Conservation (phyloP, 2,329 filamentous ascomycete species). For the Exophiala lecanii-corni region DNA sequence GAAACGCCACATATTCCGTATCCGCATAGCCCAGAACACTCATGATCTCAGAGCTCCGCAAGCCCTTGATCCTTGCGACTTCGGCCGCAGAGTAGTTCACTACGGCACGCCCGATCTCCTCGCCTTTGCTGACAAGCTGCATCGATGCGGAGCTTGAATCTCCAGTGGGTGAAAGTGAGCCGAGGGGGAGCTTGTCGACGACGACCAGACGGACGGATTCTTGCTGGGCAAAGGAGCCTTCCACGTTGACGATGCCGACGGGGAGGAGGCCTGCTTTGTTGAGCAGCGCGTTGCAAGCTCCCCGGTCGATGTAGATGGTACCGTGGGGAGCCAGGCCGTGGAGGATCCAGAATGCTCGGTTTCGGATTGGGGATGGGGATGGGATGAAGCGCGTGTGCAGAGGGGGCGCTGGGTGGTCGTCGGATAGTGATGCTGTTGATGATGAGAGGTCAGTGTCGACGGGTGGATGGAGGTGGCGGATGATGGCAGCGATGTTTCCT, state of each 20-base stretch:
- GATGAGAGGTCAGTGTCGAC: slow-evolving; percentile 15
- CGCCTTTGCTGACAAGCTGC: slow-evolving; percentile 36
- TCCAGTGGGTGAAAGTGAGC: slow-evolving; percentile 31
- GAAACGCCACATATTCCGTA: slow-evolving; percentile 85
- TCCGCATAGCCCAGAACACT: slow-evolving; percentile 83
- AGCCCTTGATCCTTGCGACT: slow-evolving; percentile 77
- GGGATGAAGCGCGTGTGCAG: slow-evolving; percentile 92
- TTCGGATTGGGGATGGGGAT: slow-evolving; percentile 75
- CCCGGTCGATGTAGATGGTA: slow-evolving; percentile 87
- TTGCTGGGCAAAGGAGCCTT: slow-evolving; percentile 83
- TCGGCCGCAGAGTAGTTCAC: slow-evolving; percentile 90
- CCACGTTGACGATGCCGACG: slow-evolving; percentile 83
- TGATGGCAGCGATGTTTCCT: slow-evolving; percentile 83
- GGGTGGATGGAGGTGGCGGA: slow-evolving; percentile 68
- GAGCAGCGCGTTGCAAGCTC: slow-evolving; percentile 72
- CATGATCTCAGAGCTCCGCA: slow-evolving; percentile 76
- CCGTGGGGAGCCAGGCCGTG: slow-evolving; percentile 88
- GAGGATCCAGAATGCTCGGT: slow-evolving; percentile 94
- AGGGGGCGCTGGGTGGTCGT: slow-evolving; percentile 48
- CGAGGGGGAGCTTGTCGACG: slow-evolving; percentile 54
- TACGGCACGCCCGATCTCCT: slow-evolving; percentile 79
- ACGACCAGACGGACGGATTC: slow-evolving; percentile 86
- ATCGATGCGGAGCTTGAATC: slow-evolving; percentile 15
- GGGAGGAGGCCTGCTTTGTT: slow-evolving; percentile 85
- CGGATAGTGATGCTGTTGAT: slow-evolving; percentile 7